Percentiles rank a stretch among this genome's conserved stretches.
phyloP scores from a whole-genome alignment of 768 basidiomycete genomes.

The Termitomyces eurrhizus region DNA sequence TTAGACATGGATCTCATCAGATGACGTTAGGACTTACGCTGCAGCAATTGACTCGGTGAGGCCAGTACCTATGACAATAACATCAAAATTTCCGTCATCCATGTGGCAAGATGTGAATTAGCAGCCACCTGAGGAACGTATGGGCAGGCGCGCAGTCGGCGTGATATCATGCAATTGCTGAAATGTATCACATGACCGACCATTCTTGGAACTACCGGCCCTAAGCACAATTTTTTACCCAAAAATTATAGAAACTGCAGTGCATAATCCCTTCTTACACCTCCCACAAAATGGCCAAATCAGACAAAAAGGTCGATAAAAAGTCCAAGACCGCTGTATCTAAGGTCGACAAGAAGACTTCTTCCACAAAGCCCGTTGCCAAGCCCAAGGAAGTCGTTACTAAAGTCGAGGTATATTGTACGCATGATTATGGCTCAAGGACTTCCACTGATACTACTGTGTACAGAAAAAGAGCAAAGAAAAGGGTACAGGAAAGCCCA shows the following conservation, averaged over 20 bases:
- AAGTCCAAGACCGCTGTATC: slow-evolving; percentile 27
- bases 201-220: slow-evolving; percentile 21
- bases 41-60: slow-evolving; percentile 83
- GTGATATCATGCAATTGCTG: background rate
- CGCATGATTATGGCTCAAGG: background rate
- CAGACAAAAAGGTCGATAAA: slow-evolving; percentile 45
- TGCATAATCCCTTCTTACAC: slow-evolving; percentile 12
- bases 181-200: slow-evolving; percentile 13
- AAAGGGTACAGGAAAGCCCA: slow-evolving; percentile 20
- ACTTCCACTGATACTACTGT: background rate
- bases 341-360: slow-evolving; percentile 34
- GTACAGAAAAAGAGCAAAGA: slow-evolving; percentile 21
- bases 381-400: slow-evolving; percentile 41
- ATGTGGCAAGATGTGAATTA: slow-evolving; percentile 12
- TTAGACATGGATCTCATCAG: background rate
- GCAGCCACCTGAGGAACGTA: background rate
- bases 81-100: slow-evolving; percentile 54
- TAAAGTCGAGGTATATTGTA: slow-evolving; percentile 30
- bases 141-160: background rate
- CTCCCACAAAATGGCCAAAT: slow-evolving; percentile 38
- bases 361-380: slow-evolving; percentile 22
- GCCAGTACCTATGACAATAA: slow-evolving; percentile 72
- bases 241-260: slow-evolving; percentile 21
- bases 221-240: slow-evolving; percentile 24
- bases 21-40: slow-evolving; percentile 56